Evolutionary conservation across 371 early-diverging fungal species (phyloP), one percentile per base, ranked within the genome.

Genomic region (Rhizopus arrhizus): DNA sequence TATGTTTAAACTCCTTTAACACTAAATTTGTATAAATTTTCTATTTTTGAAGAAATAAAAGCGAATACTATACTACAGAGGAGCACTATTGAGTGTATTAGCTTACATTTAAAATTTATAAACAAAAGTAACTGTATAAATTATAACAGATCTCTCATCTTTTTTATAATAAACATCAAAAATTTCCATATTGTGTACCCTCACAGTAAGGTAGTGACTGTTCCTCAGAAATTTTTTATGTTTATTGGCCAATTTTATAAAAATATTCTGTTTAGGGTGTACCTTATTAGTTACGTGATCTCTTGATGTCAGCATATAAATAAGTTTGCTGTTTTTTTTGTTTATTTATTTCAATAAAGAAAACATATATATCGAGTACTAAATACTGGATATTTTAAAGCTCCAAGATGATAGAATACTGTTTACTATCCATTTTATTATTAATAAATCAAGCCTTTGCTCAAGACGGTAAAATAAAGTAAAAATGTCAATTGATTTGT

Each of bases 231-330:
- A 61, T 61, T 61, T 61, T 61, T 61, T 54, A 2, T n/a, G n/a
- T 32, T 54, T 15, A 61, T 61, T 61, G 61, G 61, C 38, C 31
- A 12, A 61, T 32, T 28, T 32, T 12, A 38, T 53, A 45, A 35
- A 42, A 53, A 46, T 36, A 22, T 22, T 40, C 59, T 59, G 11
- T 12, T 42, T 42, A 22, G 28, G 29, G 53, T 41, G 38, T 53
- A 53, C 60, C 53, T 59, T 53, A 53, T 50, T 53, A 32, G 48
- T 61, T 61, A 38, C 36, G 4, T 59, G 53, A 59, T 59, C 53
- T 46, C 13, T 22, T 31, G 13, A 38, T 46, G 29, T 49, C 31
- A 16, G 7, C 15, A 40, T 61, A 61, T 61, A 61, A 61, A 61
- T 61, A 61, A 41, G 31, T 8, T 13, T 12, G 8, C 16, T 50